Evolutionary conservation across 2,329 filamentous ascomycete genomes (phyloP).

Genomic region (Aspergillus thermomutatus): DNA sequence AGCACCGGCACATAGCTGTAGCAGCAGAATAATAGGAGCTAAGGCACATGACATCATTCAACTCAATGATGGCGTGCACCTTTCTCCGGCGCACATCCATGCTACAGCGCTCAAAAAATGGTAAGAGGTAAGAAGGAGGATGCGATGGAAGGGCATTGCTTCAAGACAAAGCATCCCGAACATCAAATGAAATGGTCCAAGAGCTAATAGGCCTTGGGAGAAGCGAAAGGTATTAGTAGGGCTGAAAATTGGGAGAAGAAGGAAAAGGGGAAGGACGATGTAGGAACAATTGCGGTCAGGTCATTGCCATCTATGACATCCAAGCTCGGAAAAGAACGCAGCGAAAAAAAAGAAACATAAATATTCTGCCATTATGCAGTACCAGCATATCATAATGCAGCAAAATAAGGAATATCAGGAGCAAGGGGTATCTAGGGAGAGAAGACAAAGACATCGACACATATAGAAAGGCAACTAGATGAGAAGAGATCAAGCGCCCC

Average conservation of each 20-base stretch:
- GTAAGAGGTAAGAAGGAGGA: neutral
- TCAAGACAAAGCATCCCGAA: neutral
- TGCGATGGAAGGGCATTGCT: neutral
- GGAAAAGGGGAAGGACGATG: neutral
- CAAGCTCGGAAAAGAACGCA: slow-evolving; percentile 7
- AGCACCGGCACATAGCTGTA: neutral
- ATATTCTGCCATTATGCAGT: slow-evolving; percentile 17
- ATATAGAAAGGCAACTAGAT: slow-evolving; percentile 21
- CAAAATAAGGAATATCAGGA: slow-evolving; percentile 18
- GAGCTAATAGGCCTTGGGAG: neutral
- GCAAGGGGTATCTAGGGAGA: slow-evolving; percentile 25
- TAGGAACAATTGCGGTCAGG: slow-evolving; percentile 11
- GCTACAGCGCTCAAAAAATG: neutral
- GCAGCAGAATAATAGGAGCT: neutral
- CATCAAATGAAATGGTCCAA: neutral
- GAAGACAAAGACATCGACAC: slow-evolving; percentile 28
- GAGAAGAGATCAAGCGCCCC: slow-evolving; percentile 26
- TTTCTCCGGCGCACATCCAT: neutral
- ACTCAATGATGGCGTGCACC: neutral
- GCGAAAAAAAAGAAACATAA: slow-evolving; percentile 4
- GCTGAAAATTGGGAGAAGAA: slow-evolving; percentile 2
- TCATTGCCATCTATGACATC: slow-evolving; percentile 25
- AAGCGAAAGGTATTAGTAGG: neutral
- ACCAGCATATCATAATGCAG: slow-evolving; percentile 15
- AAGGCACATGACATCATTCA: neutral